phyloP scores from a whole-genome alignment of 306 rosid genomes.

The Lathyrus tuberosus region DNA sequence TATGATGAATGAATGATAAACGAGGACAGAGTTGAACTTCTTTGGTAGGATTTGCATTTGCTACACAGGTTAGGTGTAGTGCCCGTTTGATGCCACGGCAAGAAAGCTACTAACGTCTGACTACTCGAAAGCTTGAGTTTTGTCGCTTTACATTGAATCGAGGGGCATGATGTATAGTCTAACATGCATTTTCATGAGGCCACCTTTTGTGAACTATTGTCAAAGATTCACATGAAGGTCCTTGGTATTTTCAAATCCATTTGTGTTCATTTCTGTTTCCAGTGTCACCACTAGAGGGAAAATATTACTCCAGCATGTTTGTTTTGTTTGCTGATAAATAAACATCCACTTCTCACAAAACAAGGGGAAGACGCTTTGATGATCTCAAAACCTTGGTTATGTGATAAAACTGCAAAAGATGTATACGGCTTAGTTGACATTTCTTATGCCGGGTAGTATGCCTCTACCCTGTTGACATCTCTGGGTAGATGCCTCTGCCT shows the following conservation, averaged over 20 bases:
- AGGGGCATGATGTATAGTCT: neutral
- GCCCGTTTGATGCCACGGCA: neutral
- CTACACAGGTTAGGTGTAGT: neutral
- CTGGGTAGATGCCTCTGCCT: no score
- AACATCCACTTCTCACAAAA: neutral
- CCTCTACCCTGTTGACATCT: neutral
- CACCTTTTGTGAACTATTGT: neutral
- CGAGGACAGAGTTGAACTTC: conserved; percentile 20
- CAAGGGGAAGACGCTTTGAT: no score
- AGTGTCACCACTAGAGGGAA: neutral
- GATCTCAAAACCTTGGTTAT: no score
- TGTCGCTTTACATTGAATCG: neutral
- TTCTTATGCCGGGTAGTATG: neutral
- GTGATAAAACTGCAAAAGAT: no score
- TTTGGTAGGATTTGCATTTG: conserved; percentile 22
- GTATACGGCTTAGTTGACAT: neutral
- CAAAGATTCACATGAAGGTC: neutral
- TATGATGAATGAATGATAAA: conserved; percentile 41
- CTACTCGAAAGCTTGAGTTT: neutral
- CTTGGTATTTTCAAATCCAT: neutral
- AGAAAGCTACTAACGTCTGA: neutral
- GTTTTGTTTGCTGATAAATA: no score
- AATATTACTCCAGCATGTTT: no score
- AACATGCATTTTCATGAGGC: neutral
- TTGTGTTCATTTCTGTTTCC: neutral